A percentile compares a stretch with the other conserved stretches of the same genome.
phyloP scores from a whole-genome alignment of 768 basidiomycete species.

The Tulasnella sp. region DNA sequence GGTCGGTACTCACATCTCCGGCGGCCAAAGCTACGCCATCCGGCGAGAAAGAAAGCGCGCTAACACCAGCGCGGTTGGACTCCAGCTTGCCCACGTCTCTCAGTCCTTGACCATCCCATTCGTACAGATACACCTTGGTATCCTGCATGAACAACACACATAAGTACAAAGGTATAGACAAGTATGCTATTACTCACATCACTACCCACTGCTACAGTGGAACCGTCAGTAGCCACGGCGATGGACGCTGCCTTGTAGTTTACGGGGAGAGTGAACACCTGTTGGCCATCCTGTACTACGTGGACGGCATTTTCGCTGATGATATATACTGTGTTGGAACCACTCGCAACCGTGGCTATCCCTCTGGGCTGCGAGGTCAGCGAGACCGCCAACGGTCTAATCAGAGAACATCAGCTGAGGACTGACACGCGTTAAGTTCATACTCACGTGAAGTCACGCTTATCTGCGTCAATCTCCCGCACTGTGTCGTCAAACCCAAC shows the following conservation, averaged over 20 bases:
- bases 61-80: constrained; percentile 57
- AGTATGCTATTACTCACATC: constrained; percentile 38
- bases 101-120: constrained; percentile 53
- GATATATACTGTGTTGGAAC: constrained; percentile 53
- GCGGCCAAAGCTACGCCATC: constrained; percentile 63
- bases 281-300: constrained; percentile 58
- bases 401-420: no score
- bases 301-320: constrained; percentile 47
- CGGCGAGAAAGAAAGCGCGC: constrained; percentile 65
- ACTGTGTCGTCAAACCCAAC: constrained; percentile 72
- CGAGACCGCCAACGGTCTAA: no score
- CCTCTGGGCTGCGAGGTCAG: constrained; percentile 24
- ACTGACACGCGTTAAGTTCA: constrained; percentile 26
- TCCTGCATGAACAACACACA: constrained; percentile 36
- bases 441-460: constrained; percentile 36
- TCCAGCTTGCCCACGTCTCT: constrained; percentile 46
- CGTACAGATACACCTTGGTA: constrained; percentile 57
- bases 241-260: constrained; percentile 44
- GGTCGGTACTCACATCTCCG: constrained; percentile 56
- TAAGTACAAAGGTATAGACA: constrained; percentile 8
- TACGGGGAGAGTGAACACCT: constrained; percentile 43
- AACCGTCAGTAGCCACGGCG: constrained; percentile 32
- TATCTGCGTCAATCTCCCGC: constrained; percentile 44
- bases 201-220: constrained; percentile 55
- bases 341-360: constrained; percentile 35